These are phyloP conservation scores for Nidularia sp. DNA, from an alignment of 768 basidiomycete genomes.

Conservation along the genomic window DNA sequence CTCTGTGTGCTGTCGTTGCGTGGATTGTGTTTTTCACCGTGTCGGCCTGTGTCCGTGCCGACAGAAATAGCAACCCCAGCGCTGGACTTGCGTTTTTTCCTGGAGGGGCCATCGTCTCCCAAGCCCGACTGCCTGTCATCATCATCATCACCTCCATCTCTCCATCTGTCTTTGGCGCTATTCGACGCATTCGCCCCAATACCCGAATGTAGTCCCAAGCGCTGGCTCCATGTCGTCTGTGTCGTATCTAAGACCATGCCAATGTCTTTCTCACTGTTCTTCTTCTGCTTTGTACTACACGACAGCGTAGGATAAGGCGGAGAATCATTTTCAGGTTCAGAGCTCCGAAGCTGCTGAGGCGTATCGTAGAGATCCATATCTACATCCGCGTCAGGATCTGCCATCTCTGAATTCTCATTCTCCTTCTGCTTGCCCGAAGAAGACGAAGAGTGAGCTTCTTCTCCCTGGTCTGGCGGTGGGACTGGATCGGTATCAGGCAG, in stretches of 20 bases:
- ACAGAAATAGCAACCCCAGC: background rate
- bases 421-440: background rate
- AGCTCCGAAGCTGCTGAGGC: too few relatives aligned
- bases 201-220: background rate
- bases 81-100: slow-evolving; percentile 2
- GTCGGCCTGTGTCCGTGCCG: background rate
- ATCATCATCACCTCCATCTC: background rate
- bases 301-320: background rate
- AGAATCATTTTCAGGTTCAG: background rate
- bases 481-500: background rate
- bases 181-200: background rate
- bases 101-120: background rate
- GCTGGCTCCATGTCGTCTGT: slow-evolving; percentile 37
- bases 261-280: background rate
- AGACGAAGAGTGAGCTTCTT: background rate
- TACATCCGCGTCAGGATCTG: background rate
- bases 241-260: slow-evolving; percentile 28
- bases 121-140: background rate
- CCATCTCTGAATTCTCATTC: background rate
- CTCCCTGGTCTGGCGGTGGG: background rate
- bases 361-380: too few relatives aligned
- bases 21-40: too few relatives aligned
- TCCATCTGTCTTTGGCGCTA: slow-evolving; percentile 3
- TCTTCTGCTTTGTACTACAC: background rate
- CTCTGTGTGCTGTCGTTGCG: too few relatives aligned